phyloP scores from a whole-genome alignment of 2,329 filamentous ascomycete species.

The Didymella lethalis region DNA sequence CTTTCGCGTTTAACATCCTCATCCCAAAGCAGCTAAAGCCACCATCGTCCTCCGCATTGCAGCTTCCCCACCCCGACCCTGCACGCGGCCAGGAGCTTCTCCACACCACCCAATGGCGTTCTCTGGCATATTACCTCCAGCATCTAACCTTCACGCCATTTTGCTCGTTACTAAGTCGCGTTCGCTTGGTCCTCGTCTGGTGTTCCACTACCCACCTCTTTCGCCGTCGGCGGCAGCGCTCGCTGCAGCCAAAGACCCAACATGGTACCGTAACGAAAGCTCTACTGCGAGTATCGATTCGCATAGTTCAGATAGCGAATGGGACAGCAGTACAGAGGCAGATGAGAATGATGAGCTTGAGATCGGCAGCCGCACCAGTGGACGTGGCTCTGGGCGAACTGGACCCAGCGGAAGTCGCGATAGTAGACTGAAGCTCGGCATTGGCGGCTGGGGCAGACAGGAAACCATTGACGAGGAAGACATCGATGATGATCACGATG shows the following conservation, averaged over 20 bases:
- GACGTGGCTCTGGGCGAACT: constrained; percentile 42
- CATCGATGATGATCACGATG: constrained; percentile 31
- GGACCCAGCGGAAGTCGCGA: constrained; percentile 31
- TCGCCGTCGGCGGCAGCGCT: constrained; percentile 48
- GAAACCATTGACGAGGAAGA: constrained; percentile 51
- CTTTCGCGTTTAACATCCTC: neutral
- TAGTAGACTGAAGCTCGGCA: constrained; percentile 35
- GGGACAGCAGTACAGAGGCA: constrained; percentile 47
- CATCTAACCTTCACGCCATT: constrained; percentile 51
- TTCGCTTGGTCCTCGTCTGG: constrained; percentile 50
- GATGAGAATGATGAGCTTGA: constrained; percentile 47
- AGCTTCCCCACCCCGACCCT: constrained; percentile 12
- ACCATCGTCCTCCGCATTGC: constrained; percentile 24
- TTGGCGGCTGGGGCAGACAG: constrained; percentile 43
- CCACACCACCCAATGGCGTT: constrained; percentile 35
- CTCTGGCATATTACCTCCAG: constrained; percentile 38
- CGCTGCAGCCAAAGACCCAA: constrained; percentile 42
- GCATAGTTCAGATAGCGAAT: constrained; percentile 47
- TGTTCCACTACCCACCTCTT: constrained; percentile 54
- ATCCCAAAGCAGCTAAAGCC: constrained; percentile 28
- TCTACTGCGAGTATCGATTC: constrained; percentile 48
- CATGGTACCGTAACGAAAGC: constrained; percentile 50
- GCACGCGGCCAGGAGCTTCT: constrained; percentile 4
- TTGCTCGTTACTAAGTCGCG: constrained; percentile 52
- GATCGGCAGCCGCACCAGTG: constrained; percentile 47